Base-by-base conservation (phyloP, 768 basidiomycete genomes). In the Boletales sp. region DNA sequence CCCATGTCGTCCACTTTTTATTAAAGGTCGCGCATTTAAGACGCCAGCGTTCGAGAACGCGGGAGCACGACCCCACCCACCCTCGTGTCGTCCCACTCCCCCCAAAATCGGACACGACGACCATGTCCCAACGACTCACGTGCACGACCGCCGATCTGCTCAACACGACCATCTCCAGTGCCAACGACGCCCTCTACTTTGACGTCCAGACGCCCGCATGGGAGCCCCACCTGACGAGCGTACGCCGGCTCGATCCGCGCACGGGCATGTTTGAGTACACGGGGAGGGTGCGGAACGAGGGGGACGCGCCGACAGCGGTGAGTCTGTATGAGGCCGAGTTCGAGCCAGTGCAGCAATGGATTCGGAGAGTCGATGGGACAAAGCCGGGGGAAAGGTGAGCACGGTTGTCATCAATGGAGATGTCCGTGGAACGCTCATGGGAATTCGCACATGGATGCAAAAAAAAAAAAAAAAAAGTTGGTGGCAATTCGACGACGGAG, bases 121-220 rank as follows among this genome's bases (percentile, higher is more conserved):
- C 34, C 55, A 56, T 60, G 54, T 56, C 69, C 43, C 61, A 70
- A 41, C 61, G 60, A 46, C 68, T 74, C 30, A 56, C 59, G 32
- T 62, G 74, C 41, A 74, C 72, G 40, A 75, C 72, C 44, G 64
- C 72, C 37, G 63, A 57, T 42, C 45, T 72, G 44, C 64, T 61
- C 47, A 73, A 71, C 50, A 66, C 71, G 53, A 59, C 71, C 35
- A 64, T 74, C 43, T 65, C 74, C 35, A 73, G 69, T 48, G 60
- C 51, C 31, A 64, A 59, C 48, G 73, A 75, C 53, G 59, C 58
- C 51, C 59, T 71, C 47, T 72, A 70, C 64, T 75, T 69, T 50
- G 74, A 74, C 48, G 56, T 74, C 47, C 61, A 66, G 34, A 75
- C 72, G 30, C 72, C 69, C 15, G 60, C 64, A 37, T 71, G 72